Conservation (phyloP, 495 filamentous ascomycete species). For the Penicillium nucicola region DNA sequence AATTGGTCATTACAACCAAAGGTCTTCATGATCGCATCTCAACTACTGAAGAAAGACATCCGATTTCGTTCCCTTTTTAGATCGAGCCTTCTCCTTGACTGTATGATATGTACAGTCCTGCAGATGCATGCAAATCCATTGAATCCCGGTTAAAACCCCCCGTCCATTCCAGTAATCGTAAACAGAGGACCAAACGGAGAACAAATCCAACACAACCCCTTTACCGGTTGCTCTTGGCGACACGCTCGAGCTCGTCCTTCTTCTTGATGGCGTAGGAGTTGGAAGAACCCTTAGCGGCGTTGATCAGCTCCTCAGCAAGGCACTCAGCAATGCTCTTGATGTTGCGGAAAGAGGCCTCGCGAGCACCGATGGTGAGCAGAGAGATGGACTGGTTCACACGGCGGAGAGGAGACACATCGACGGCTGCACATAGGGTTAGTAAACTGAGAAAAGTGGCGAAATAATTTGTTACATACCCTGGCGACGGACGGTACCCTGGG, state of each 20-base stretch:
- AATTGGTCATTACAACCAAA: slow-evolving; percentile 32
- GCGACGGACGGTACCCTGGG: slow-evolving; percentile 97
- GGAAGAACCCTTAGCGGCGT: slow-evolving; percentile 98
- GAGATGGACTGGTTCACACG: slow-evolving; percentile 99
- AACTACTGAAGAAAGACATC: slow-evolving; percentile 48
- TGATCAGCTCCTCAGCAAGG: slow-evolving; percentile 99
- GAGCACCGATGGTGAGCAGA: slow-evolving; percentile 94
- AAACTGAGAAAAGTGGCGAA: background rate
- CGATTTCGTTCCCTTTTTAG: slow-evolving; percentile 39
- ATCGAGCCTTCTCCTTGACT: slow-evolving; percentile 41
- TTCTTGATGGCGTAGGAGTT: slow-evolving; percentile 99
- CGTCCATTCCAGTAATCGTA: slow-evolving; percentile 49
- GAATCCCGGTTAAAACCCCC: slow-evolving; percentile 46
- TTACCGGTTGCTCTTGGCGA: slow-evolving; percentile 99
- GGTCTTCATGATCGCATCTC: slow-evolving; percentile 48
- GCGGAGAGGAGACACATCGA: slow-evolving; percentile 98
- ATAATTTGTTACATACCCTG: slow-evolving; percentile 45
- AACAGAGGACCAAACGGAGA: slow-evolving; percentile 48
- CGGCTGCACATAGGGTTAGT: slow-evolving; percentile 48
- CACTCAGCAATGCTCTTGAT: slow-evolving; percentile 99
- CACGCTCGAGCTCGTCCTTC: slow-evolving; percentile 99
- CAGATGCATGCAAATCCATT: slow-evolving; percentile 47
- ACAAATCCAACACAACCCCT: slow-evolving; percentile 40
- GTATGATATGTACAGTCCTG: slow-evolving; percentile 45
- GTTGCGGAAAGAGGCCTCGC: slow-evolving; percentile 97